A percentile compares a stretch with the other conserved stretches of the same genome.
These are phyloP conservation scores for Arctium minus DNA, from an alignment of 129 eudicot genomes.

Conservation along the genomic window DNA sequence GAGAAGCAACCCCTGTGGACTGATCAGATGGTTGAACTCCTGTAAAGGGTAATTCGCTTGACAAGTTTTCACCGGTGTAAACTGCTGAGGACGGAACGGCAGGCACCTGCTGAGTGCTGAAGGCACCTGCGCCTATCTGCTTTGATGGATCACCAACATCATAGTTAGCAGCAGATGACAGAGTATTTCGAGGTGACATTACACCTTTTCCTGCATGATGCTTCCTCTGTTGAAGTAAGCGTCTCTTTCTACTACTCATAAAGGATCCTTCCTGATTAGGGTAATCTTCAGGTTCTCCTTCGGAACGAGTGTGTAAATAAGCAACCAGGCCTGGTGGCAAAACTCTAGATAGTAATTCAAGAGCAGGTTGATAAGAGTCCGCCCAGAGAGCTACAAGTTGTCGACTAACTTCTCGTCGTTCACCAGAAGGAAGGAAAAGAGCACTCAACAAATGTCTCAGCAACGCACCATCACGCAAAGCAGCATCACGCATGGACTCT, in stretches of 20 bases:
- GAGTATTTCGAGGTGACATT: slow-evolving; percentile 35
- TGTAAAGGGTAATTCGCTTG: slow-evolving; percentile 28
- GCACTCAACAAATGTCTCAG: slow-evolving; percentile 85
- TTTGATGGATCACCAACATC: slow-evolving; percentile 41
- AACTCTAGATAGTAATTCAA: slow-evolving; percentile 78
- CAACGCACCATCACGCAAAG: slow-evolving; percentile 97
- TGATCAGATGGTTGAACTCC: slow-evolving; percentile 37
- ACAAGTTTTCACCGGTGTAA: slow-evolving; percentile 48
- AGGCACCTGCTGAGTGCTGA: slow-evolving; percentile 33
- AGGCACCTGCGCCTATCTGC: slow-evolving; percentile 27
- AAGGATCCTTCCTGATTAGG: slow-evolving; percentile 55
- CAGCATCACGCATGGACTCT: slow-evolving; percentile 98
- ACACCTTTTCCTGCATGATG: slow-evolving; percentile 52
- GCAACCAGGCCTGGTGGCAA: slow-evolving; percentile 99
- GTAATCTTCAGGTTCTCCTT: slow-evolving; percentile 55
- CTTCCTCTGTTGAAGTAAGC: slow-evolving; percentile 79
- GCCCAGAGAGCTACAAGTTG: slow-evolving; percentile 99
- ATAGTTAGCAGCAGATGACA: slow-evolving; percentile 27
- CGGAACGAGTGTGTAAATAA: slow-evolving; percentile 78
- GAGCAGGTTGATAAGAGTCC: slow-evolving; percentile 98
- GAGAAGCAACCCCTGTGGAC: slow-evolving; percentile 35
- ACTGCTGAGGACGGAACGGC: slow-evolving; percentile 33
- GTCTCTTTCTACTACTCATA: slow-evolving; percentile 75
- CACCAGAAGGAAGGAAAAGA: slow-evolving; percentile 78
- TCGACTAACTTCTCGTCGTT: slow-evolving; percentile 88